phyloP scores from a whole-genome alignment of 805 yeast species.

The Ogataea nonfermentans region DNA sequence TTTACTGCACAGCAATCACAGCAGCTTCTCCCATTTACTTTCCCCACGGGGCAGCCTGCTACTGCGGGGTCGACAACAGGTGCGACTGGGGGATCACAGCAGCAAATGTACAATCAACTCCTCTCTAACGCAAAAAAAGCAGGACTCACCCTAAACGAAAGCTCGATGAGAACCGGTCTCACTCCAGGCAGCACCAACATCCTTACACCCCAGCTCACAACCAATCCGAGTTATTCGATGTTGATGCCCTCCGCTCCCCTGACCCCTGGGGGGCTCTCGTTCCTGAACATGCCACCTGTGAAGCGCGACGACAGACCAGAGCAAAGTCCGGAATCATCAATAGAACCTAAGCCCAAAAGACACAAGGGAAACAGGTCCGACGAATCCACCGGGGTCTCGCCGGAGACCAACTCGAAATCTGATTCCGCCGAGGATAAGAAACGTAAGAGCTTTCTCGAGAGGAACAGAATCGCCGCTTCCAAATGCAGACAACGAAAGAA shows the following conservation, averaged over 20 bases:
- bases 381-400: constrained; percentile 2
- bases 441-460: constrained; percentile 77
- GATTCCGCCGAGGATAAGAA: constrained; percentile 62
- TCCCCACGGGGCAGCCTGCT: constrained; percentile 15
- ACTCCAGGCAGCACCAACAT: constrained; percentile 59
- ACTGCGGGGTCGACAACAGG: background rate
- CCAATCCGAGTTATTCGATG: constrained; percentile 22
- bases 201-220: constrained; percentile 17
- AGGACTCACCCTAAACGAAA: constrained; percentile 76
- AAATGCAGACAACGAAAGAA: constrained; percentile 95
- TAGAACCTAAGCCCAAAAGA: constrained; percentile 7
- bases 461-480: constrained; percentile 95
- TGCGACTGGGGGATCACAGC: constrained; percentile 15
- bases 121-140: constrained; percentile 39
- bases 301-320: constrained; percentile 1
- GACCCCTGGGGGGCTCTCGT: constrained; percentile 26
- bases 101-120: constrained; percentile 24
- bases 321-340: background rate
- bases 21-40: constrained; percentile 8
- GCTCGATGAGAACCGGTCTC: constrained; percentile 65
- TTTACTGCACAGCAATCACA: constrained; percentile 14
- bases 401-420: constrained; percentile 7
- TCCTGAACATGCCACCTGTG: constrained; percentile 16
- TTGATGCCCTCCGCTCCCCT: constrained; percentile 27
- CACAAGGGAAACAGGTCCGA: constrained; percentile 2